Conservation (phyloP, 805 yeast genomes). For the Pachysolen tannophilus region DNA sequence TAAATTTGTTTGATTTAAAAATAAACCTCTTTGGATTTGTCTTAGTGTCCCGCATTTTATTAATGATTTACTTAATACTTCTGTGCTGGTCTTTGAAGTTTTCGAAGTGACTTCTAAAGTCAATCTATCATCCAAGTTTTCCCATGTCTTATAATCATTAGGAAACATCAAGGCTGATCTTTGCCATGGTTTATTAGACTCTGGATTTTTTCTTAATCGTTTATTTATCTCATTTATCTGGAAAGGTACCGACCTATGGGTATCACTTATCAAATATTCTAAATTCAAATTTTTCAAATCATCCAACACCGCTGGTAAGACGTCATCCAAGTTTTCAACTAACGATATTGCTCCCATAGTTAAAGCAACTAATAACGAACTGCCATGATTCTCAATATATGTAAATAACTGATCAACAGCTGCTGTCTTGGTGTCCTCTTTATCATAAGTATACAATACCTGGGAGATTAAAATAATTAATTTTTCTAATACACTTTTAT, state of each 20-base stretch:
- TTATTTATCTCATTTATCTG: slow-evolving; percentile 44
- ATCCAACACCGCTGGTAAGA: slow-evolving; percentile 51
- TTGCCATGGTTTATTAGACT: slow-evolving; percentile 52
- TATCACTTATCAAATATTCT: slow-evolving; percentile 39
- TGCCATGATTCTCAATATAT: slow-evolving; percentile 54
- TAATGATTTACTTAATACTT: slow-evolving; percentile 44
- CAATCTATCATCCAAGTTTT: slow-evolving; percentile 42
- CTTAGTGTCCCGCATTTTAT: slow-evolving; percentile 38
- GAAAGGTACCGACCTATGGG: slow-evolving; percentile 46
- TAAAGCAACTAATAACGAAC: slow-evolving; percentile 58
- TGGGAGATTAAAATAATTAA: slow-evolving; percentile 72
- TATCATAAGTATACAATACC: slow-evolving; percentile 68
- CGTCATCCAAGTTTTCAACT: slow-evolving; percentile 49
- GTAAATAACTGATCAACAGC: slow-evolving; percentile 78
- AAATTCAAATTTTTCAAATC: slow-evolving; percentile 52
- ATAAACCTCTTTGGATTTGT: slow-evolving; percentile 59
- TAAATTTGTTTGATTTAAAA: slow-evolving; percentile 48
- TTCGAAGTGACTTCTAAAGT: slow-evolving; percentile 52
- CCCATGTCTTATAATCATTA: slow-evolving; percentile 62
- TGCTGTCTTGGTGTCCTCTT: slow-evolving; percentile 69
- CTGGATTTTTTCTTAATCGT: slow-evolving; percentile 23
- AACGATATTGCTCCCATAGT: slow-evolving; percentile 77
- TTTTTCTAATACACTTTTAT: slow-evolving; percentile 22
- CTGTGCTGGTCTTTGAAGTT: slow-evolving; percentile 41
- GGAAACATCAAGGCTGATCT: slow-evolving; percentile 73